A percentile compares a stretch with the other conserved stretches of the same genome.
Conservation (phyloP, 2,329 filamentous ascomycete genomes). For the Meredithiella fracta region DNA sequence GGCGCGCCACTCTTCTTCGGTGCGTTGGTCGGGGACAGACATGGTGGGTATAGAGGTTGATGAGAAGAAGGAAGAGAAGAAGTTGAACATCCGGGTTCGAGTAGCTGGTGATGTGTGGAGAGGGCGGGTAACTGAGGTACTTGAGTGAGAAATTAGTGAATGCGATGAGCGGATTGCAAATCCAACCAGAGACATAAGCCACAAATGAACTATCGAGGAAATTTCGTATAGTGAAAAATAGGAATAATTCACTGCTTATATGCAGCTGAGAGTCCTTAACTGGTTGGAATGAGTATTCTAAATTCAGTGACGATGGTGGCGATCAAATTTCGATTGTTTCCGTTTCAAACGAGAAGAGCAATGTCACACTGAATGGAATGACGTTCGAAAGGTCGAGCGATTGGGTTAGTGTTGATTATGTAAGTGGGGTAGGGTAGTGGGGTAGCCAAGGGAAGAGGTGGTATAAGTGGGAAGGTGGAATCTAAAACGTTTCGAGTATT, state of each 20-base stretch:
- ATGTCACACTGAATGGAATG: background rate
- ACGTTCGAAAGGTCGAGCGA: slow-evolving; percentile 5
- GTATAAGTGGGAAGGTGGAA: too few species aligned
- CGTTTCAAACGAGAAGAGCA: background rate
- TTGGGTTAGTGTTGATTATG: background rate
- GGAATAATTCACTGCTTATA: too few species aligned
- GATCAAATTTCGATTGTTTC: background rate
- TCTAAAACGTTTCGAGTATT: too few species aligned
- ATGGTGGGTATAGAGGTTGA: slow-evolving; percentile 35
- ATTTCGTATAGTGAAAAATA: too few species aligned
- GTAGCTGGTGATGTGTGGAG: background rate
- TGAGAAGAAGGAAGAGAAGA: slow-evolving; percentile 52
- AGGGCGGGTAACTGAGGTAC: background rate
- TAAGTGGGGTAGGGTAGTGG: background rate
- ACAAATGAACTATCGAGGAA: background rate
- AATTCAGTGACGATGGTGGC: background rate
- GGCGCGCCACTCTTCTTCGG: slow-evolving; percentile 74
- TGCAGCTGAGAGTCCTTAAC: background rate
- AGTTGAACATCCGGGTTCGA: slow-evolving; percentile 42
- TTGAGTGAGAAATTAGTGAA: background rate
- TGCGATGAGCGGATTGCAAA: background rate
- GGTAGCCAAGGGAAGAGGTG: too few species aligned
- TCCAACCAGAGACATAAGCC: background rate
- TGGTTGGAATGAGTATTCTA: background rate
- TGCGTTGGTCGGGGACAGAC: slow-evolving; percentile 66